Evolutionary conservation across 2,329 filamentous ascomycete species (phyloP), one percentile per base, ranked within the genome.

Genomic region (Phialemoniopsis sp.): DNA sequence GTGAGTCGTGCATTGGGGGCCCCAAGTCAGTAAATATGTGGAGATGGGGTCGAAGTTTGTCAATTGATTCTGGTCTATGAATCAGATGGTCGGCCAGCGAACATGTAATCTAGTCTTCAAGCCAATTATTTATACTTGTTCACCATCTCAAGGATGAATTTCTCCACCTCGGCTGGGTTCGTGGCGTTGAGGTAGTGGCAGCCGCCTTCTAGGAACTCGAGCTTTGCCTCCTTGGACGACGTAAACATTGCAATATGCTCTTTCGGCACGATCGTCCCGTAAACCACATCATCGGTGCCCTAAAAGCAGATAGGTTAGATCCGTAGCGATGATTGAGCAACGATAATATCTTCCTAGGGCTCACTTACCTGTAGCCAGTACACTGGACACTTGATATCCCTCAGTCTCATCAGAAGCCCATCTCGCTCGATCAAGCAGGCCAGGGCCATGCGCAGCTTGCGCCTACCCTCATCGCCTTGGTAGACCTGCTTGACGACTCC

Each of bases 211-310:
- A 76, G 49, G 35, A 67, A 53, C 0, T 58, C 59, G 19, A 76
- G 44, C 6, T 62, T 68, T 6, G 64, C 63, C 45, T 72, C 66
- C 8, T 60, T 58, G 4, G 70, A 63, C 1, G 58, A 58, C 1
- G 63, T 72, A 46, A 77, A 76, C 8, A 72, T 53, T 53, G 72
- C 64, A 45, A 76, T 72, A 19, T 77, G 68, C 50, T 75, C 70
- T 9, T 53, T 46, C 1, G 69, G 63, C 14, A 70, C 51, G 3
- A 44, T 51, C 2, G 54, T 53, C 4, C 64, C 58, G 46, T 64
- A 76, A 1, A 70, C 63, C 1, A 57, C 58, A 45, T 76, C 72
- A 3, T 60, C 58, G 3, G 64, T 63, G 13, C 70, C 70, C 71
- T 73, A 17, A 6, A 26, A 26, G 21, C 10, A 10, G 21, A 38